A percentile compares a stretch with the other conserved stretches of the same genome.
Evolutionary conservation across 106 monocot species (phyloP).

Genomic region (Acorus gramineus): DNA sequence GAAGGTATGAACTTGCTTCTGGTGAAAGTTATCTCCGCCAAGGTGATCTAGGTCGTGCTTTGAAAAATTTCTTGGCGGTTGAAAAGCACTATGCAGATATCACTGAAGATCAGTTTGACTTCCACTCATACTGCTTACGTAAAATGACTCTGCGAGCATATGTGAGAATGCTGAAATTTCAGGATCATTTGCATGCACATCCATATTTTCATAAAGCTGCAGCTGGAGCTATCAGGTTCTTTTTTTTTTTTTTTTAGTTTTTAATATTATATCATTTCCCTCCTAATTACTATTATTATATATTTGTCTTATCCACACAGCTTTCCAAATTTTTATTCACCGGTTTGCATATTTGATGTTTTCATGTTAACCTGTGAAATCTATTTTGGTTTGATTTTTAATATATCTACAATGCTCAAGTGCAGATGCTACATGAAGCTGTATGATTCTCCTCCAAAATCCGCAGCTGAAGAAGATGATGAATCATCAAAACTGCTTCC

Average conservation of each 20-base stretch:
- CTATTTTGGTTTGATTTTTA: background rate
- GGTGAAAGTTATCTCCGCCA: conserved; percentile 95
- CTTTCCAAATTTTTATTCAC: background rate
- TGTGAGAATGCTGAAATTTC: conserved; percentile 91
- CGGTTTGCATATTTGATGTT: background rate
- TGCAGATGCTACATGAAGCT: conserved; percentile 87
- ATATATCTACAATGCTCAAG: background rate
- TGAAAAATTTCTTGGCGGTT: conserved; percentile 94
- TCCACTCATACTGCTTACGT: conserved; percentile 93
- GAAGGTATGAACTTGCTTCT: conserved; percentile 94
- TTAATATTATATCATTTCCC: background rate
- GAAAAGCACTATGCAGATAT: conserved; percentile 96
- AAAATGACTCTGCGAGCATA: conserved; percentile 98
- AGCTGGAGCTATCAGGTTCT: conserved; percentile 82
- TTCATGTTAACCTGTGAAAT: no score
- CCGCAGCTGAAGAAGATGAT: conserved; percentile 49
- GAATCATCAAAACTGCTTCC: conserved; percentile 65
- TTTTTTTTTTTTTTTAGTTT: background rate
- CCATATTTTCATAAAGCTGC: conserved; percentile 92
- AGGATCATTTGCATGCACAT: conserved; percentile 87
- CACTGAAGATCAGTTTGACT: conserved; percentile 98
- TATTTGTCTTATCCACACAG: background rate
- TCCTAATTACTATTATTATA: no score
- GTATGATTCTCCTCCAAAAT: conserved; percentile 76
- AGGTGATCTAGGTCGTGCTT: conserved; percentile 73